These are phyloP conservation scores for Aspergillus sp. DNA, from an alignment of 2,329 filamentous ascomycete genomes.

Conservation along the genomic window DNA sequence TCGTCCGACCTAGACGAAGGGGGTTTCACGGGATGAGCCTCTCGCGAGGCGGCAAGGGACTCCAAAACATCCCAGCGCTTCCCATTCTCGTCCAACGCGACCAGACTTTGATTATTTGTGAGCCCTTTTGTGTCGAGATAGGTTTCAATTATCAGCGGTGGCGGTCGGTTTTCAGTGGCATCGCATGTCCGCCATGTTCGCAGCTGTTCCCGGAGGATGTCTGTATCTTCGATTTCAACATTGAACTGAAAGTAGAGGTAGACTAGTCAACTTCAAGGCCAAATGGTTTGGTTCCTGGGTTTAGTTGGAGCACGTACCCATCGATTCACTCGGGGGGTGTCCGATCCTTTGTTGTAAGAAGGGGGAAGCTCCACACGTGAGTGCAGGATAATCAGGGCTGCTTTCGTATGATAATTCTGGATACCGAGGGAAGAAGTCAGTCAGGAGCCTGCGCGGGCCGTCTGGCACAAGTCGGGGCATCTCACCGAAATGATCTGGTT, in stretches of 20 bases:
- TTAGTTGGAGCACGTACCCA: slow-evolving; percentile 64
- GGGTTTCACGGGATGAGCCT: slow-evolving; percentile 36
- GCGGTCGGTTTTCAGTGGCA: slow-evolving; percentile 72
- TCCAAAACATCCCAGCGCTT: slow-evolving; percentile 92
- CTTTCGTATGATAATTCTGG: slow-evolving; percentile 90
- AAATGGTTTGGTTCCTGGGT: not conserved
- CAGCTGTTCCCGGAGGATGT: slow-evolving; percentile 79
- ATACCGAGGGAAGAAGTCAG: slow-evolving; percentile 20
- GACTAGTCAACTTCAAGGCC: not conserved
- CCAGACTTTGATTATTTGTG: slow-evolving; percentile 80
- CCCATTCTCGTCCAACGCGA: slow-evolving; percentile 82
- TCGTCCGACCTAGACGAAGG: slow-evolving; percentile 59
- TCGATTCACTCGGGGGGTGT: slow-evolving; percentile 71
- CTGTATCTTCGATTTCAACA: slow-evolving; percentile 88
- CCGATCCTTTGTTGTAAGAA: slow-evolving; percentile 55
- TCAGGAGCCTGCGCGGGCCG: not conserved
- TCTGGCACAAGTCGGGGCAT: slow-evolving; percentile 3
- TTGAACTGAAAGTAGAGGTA: slow-evolving; percentile 70
- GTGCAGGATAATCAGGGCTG: slow-evolving; percentile 78
- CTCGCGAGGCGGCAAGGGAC: slow-evolving; percentile 66
- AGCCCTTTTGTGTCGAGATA: slow-evolving; percentile 79
- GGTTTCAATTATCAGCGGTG: slow-evolving; percentile 84
- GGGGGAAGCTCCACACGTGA: slow-evolving; percentile 71
- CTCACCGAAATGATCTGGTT: slow-evolving; percentile 90
- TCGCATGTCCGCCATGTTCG: slow-evolving; percentile 78